Evolutionary conservation across 768 basidiomycete species (phyloP).

Genomic region (Suillus clintonianus): DNA sequence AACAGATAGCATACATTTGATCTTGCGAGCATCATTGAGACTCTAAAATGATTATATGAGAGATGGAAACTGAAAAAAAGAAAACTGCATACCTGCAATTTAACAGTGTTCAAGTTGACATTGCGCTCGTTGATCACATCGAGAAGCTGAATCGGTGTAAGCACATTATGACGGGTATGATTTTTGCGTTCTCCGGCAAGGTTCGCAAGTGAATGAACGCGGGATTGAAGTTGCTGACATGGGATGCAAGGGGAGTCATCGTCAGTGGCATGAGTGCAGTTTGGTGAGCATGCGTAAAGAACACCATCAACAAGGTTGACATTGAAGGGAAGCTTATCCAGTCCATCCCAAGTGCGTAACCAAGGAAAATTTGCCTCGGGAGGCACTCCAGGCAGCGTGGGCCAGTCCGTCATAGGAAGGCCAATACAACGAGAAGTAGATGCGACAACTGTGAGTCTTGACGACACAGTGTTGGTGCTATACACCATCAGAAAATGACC

Average conservation of each 20-base stretch:
- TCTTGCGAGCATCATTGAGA: not conserved
- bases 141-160: not conserved
- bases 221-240: not conserved
- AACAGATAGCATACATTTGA: not conserved
- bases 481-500: too few relatives aligned
- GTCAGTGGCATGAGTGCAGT: slow-evolving; percentile 3
- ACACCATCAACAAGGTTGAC: not conserved
- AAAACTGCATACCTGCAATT: slow-evolving; percentile 2
- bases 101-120: not conserved
- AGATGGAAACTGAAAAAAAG: not conserved
- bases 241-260: not conserved
- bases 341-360: not conserved
- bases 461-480: too few relatives aligned
- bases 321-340: slow-evolving; percentile 1
- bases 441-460: not conserved
- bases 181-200: too few relatives aligned
- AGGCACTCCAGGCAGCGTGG: not conserved
- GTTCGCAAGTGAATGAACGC: not conserved
- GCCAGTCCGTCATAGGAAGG: slow-evolving; percentile 1
- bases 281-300: not conserved
- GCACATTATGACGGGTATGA: not conserved
- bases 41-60: not conserved
- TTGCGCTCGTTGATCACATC: not conserved
- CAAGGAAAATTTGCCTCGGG: slow-evolving; percentile 3
- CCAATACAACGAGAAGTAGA: slow-evolving; percentile 1